Conservation (phyloP, 306 rosid genomes). For the Inga oerstediana region DNA sequence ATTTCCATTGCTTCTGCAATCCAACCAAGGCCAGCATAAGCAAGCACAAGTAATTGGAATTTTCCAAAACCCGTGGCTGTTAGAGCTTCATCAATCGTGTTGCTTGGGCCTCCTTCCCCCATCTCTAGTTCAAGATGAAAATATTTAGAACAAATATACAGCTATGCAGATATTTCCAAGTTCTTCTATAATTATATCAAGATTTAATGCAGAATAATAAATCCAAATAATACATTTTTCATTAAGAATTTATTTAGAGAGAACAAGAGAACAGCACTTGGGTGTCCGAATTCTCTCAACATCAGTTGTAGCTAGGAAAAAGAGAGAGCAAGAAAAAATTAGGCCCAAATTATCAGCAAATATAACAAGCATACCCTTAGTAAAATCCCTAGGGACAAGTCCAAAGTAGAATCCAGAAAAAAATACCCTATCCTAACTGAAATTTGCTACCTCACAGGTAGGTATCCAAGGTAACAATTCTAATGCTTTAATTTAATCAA, state of each 20-base stretch:
- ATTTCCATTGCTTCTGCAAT: slow-evolving; percentile 98
- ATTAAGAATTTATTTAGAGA: not conserved
- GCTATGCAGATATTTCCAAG: not conserved
- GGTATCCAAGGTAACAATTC: not conserved
- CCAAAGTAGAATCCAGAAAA: not conserved
- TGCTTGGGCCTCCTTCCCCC: slow-evolving; percentile 47
- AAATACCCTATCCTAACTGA: not conserved
- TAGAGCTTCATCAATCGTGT: slow-evolving; percentile 91
- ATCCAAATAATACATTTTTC: not conserved
- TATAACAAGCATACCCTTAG: not conserved
- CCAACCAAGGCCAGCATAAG: slow-evolving; percentile 96
- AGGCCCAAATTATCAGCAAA: not conserved
- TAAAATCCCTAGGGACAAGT: not conserved
- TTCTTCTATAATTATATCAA: not conserved
- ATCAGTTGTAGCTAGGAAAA: not conserved
- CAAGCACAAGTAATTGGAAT: slow-evolving; percentile 81
- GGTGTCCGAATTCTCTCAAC: not conserved
- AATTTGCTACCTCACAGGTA: not conserved
- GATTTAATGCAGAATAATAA: not conserved
- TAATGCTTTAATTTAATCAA: not conserved
- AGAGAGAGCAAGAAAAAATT: not conserved
- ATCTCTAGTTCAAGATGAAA: slow-evolving; percentile 32
- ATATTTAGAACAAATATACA: slow-evolving; percentile 15
- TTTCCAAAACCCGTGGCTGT: slow-evolving; percentile 78
- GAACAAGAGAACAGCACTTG: not conserved